These are phyloP conservation scores for Lasiodiplodia gonubiensis DNA, from an alignment of 2,329 filamentous ascomycete species.

Conservation along the genomic window DNA sequence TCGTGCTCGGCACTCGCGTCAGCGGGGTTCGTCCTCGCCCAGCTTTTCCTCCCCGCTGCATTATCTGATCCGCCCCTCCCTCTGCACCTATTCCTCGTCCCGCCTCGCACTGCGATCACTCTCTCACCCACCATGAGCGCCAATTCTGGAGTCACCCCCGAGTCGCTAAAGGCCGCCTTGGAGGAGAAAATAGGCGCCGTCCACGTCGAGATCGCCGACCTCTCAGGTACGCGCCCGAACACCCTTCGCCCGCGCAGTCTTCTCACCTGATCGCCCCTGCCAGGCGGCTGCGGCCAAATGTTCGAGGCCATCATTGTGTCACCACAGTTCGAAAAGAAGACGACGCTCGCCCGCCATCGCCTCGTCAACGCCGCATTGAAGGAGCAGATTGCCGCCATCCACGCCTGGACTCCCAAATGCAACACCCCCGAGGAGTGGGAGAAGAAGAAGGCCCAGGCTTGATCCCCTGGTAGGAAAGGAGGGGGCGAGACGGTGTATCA, in stretches of 20 bases:
- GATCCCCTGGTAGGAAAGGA: slow-evolving; percentile 3
- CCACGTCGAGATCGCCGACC: slow-evolving; percentile 87
- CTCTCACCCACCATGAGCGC: slow-evolving; percentile 48
- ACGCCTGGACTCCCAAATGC: slow-evolving; percentile 95
- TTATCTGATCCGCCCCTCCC: slow-evolving; percentile 31
- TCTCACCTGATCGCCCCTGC: background rate
- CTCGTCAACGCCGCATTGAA: slow-evolving; percentile 84
- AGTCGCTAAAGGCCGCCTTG: slow-evolving; percentile 71
- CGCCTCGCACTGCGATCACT: slow-evolving; percentile 10
- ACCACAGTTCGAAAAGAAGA: slow-evolving; percentile 59
- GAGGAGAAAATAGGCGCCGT: slow-evolving; percentile 72
- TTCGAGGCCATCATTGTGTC: slow-evolving; percentile 72
- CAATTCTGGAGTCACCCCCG: slow-evolving; percentile 71
- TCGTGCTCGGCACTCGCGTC: slow-evolving; percentile 17
- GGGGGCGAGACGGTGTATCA: background rate
- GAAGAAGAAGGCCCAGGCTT: slow-evolving; percentile 60
- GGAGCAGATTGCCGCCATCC: slow-evolving; percentile 86
- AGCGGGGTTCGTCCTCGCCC: slow-evolving; percentile 13
- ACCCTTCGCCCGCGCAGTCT: background rate
- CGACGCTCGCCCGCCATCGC: slow-evolving; percentile 80
- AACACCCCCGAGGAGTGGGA: slow-evolving; percentile 91
- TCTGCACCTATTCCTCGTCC: slow-evolving; percentile 22
- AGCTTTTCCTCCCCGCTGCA: slow-evolving; percentile 25
- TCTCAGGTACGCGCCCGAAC: slow-evolving; percentile 71
- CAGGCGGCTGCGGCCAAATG: slow-evolving; percentile 74